Base-by-base conservation (phyloP, 1,139 yeast species). In the Diutina neorugosa region DNA sequence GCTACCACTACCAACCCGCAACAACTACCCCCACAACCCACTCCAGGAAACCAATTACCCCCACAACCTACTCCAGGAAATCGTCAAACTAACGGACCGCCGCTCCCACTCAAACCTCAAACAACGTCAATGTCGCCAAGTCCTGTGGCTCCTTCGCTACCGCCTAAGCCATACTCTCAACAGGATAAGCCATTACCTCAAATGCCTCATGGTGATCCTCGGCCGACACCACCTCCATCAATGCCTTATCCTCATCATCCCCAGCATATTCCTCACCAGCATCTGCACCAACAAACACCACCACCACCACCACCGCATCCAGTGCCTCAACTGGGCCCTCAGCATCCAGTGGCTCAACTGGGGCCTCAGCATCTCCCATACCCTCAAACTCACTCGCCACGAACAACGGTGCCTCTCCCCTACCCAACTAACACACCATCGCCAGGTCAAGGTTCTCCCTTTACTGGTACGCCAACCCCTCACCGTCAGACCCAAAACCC, bases 11-110 rank as follows among this genome's bases (percentile, higher is more conserved):
- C 23, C 4, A 21, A 19, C 8, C 4, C 3, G 20, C 11, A 12
- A 19, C 6, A 9, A 4, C n/a, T n/a, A 19, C 25, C 25, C 3
- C 46, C 46, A 7, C 46, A 19, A 7, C 18, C 23, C 7, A 20
- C 46, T 2, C 16, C 44, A 11, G 25, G 46, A 4, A 44, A 16
- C 19, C 20, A n/a, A 43, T 43, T 44, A 44, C 18, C 34, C 14
- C 34, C 23, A 20, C 25, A 43, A 7, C 18, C 23, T n/a, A 20
- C 46, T 2, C 16, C 44, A 11, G 25, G 46, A 4, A 44, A 16
- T 12, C 20, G 41, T 4, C 50, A 53, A 40, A 44, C 54, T 9
- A 50, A 54, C 3, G 60, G 59, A 18, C 62, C 62, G 4, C 58
- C 60, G 2, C 52, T 58, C n/a, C 60, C 59, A 1, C 44, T 31